Base-by-base conservation (phyloP, 1,284 basidiomycete genomes). In the Fomitopsis betulina region DNA sequence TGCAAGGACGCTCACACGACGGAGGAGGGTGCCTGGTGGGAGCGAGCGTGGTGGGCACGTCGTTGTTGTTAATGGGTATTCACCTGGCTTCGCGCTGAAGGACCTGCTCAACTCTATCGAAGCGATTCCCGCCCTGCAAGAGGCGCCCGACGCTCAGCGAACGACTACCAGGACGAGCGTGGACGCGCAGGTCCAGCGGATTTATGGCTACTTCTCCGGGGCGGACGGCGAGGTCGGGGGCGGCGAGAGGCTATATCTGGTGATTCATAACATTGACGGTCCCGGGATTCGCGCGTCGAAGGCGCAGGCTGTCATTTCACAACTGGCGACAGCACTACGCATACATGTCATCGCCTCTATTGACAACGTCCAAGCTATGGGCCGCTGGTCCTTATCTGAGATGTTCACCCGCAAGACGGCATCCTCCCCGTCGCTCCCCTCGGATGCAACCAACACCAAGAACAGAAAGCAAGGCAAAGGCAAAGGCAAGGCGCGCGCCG, bases 241-340 rank as follows among this genome's bases (percentile, higher is more conserved):
- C 19, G 58, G 57, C 17, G 62, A 58, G 37, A 32, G 23, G 23
- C 78, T 96, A 27, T 94, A 86, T 68, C 74, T 97, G 59, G 72
- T 95, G 63, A 78, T 96, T 21, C 94, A 98, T 76, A 95, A 92
- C 73, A 86, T 96, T 68, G 95, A 98, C 66, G 81, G 87, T 0
- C 79, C 86, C 0, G 73, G 83, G 2, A 76, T 96, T 27, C 88
- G 92, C 42, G 72, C 79, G 0, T 67, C 80, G 19, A 86, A 86
- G 65, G 76, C 82, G 30, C 84, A 83, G 68, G 76, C 86, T 0
- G 78, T 82, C 30, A 79, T 97, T 32, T 80, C 85, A 0, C 75
- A 87, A 7, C 81, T 97, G 39, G 89, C 89, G 0, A 79, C 84
- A 21, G 83, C 81, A 54, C 85, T 86, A 2, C 76, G 80, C 61